A percentile compares a stretch with the other conserved stretches of the same genome.
These are phyloP conservation scores for Corylus heterophylla DNA, from an alignment of 306 rosid species.

Conservation along the genomic window DNA sequence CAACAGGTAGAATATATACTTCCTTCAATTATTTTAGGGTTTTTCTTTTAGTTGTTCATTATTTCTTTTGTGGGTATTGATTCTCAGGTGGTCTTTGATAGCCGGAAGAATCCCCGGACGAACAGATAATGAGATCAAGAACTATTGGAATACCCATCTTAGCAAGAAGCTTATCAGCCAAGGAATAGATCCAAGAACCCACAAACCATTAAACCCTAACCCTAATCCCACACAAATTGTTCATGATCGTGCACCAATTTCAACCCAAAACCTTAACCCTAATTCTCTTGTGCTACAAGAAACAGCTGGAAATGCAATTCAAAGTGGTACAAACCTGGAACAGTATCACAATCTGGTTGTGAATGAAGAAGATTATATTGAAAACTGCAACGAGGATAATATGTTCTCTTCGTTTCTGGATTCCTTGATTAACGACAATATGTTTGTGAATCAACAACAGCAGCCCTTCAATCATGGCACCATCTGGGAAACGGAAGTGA, in stretches of 20 bases:
- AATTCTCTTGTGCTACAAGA: background rate
- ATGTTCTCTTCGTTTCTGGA: constrained; percentile 69
- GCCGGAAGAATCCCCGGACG: constrained; percentile 91
- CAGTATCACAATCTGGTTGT: background rate
- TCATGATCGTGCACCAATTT: background rate
- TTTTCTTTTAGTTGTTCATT: background rate
- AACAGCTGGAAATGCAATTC: background rate
- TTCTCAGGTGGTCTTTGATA: constrained; percentile 78
- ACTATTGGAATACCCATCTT: constrained; percentile 90
- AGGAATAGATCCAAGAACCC: constrained; percentile 94
- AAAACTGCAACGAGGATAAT: constrained; percentile 55
- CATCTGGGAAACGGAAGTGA: background rate
- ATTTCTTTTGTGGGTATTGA: background rate
- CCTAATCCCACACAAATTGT: background rate
- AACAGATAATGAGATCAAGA: constrained; percentile 85
- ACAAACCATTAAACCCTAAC: constrained; percentile 57
- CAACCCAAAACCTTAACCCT: background rate
- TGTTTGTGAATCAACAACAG: constrained; percentile 36
- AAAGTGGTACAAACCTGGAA: background rate
- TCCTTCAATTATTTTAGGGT: background rate
- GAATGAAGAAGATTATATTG: constrained; percentile 29
- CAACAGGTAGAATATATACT: constrained; percentile 40
- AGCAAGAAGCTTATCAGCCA: constrained; percentile 83
- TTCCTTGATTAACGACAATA: constrained; percentile 70
- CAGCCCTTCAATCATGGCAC: constrained; percentile 18